A percentile compares a stretch with the other conserved stretches of the same genome.
Evolutionary conservation across 306 rosid species (phyloP).

Genomic region (Astragalus membranaceus): DNA sequence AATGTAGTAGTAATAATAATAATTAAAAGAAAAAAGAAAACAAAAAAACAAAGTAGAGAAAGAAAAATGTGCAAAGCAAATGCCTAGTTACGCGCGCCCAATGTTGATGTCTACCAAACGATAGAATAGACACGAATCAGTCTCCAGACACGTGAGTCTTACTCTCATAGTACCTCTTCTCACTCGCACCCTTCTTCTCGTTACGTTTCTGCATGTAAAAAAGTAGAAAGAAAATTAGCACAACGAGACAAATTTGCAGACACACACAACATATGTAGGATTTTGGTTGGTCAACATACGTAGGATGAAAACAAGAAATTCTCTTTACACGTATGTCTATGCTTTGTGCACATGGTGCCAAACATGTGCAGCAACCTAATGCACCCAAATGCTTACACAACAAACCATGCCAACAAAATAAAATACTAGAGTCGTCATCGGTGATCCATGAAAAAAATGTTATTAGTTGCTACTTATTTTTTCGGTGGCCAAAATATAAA

Average conservation of each 20-base stretch:
- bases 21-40: neutral
- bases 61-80: neutral
- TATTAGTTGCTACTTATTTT: too few species aligned
- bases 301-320: slow-evolving; percentile 1
- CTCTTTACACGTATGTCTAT: neutral
- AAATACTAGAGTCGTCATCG: too few species aligned
- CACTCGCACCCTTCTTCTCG: slow-evolving; percentile 81
- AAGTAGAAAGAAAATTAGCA: neutral
- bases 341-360: slow-evolving; percentile 1
- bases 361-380: neutral
- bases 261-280: neutral
- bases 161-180: slow-evolving; percentile 68
- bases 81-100: neutral
- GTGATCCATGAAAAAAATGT: too few species aligned
- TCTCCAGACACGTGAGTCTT: slow-evolving; percentile 65
- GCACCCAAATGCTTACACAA: neutral
- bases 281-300: neutral
- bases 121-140: slow-evolving; percentile 30
- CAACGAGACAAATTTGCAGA: neutral
- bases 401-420: too few species aligned
- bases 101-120: slow-evolving; percentile 9
- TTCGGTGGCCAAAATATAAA: too few species aligned
- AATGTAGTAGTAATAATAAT: neutral
- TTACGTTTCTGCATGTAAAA: slow-evolving; percentile 68
- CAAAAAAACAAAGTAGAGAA: neutral